Base-by-base conservation (phyloP, 1,139 yeast species). In the Meyerozyma smithsonii region DNA sequence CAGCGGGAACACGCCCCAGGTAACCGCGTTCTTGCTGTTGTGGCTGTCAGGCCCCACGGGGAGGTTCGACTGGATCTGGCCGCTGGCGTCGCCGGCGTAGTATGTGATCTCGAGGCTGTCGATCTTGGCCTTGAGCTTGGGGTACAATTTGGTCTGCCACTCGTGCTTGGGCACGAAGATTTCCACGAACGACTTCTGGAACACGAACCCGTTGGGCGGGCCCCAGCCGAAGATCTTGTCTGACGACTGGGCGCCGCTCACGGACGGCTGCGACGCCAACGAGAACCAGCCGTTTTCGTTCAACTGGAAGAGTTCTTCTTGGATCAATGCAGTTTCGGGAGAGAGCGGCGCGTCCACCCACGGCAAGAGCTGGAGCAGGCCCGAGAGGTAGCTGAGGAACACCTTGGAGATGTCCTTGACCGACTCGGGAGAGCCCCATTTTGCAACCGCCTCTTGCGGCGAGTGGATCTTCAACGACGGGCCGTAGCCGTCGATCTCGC, bases 401-500 rank as follows among this genome's bases (percentile, higher is more conserved):
- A 89, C 68, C 36, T 72, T 69, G 14, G 85, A 71, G 41, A 92
- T 66, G 56, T 90, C 97, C 6, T 65, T 56, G 2, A 67, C 53
- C n/a, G 71, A 69, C 36, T 69, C 76, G 4, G 97, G 97, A 38
- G 74, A 66, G 0, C 96, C 97, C 97, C 97, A 92, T 35, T 80
- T 69, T 39, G 74, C 75, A 39, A 75, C 67, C 0, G 96, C 96
- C 53, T 74, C 79, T 34, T 73, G 72, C n/a, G 81, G 74, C 7
- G 89, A 75, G 42, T 59, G 60, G 11, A 86, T 79, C 54, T 89
- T 90, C 51, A 92, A 74, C 5, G 86, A 79, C 1, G 97, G 96
- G 1, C 98, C 97, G 61, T 92, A 92, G 25, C 97, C 98, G 58
- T 90, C 97, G 54, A 90, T 86, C 61, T 90, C 97, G 65, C 98